Percentiles rank a stretch among this genome's conserved stretches.
These are phyloP conservation scores for Poa annua DNA, from an alignment of 176 grass and related monocot species.

Conservation along the genomic window DNA sequence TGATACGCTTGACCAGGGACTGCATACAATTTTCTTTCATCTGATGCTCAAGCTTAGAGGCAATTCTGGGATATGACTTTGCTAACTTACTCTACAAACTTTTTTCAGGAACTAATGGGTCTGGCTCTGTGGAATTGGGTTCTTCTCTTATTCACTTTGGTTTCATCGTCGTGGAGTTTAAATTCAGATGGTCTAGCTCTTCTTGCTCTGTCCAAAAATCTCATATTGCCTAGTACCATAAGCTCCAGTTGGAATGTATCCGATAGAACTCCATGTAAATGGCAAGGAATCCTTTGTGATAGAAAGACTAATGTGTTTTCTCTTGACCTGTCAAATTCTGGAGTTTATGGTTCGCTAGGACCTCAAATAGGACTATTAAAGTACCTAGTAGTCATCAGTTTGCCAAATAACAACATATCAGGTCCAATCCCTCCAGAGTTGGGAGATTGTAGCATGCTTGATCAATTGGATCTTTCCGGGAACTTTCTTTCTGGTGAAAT, in stretches of 20 bases:
- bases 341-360: conserved; percentile 49
- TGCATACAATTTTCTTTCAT: not conserved
- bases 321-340: conserved; percentile 42
- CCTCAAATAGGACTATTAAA: conserved; percentile 50
- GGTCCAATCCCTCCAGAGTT: conserved; percentile 61
- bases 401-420: conserved; percentile 48
- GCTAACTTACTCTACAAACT: not conserved
- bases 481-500: conserved; percentile 73
- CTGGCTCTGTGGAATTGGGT: conserved; percentile 23
- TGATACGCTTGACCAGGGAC: not conserved
- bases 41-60: not conserved
- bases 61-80: not conserved
- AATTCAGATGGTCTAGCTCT: conserved; percentile 61
- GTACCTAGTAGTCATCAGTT: conserved; percentile 40
- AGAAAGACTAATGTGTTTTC: conserved; percentile 37
- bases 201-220: conserved; percentile 53
- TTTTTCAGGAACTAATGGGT: conserved; percentile 35
- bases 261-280: conserved; percentile 55
- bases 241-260: conserved; percentile 55
- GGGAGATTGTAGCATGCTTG: conserved; percentile 59
- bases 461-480: conserved; percentile 52
- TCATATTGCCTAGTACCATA: conserved; percentile 49
- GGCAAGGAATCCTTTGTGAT: conserved; percentile 54
- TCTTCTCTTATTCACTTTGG: conserved; percentile 38
- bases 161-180: conserved; percentile 41